A percentile compares a stretch with the other conserved stretches of the same genome.
Evolutionary conservation across 106 monocot species (phyloP).

Genomic region (Narthecium ossifragum): DNA sequence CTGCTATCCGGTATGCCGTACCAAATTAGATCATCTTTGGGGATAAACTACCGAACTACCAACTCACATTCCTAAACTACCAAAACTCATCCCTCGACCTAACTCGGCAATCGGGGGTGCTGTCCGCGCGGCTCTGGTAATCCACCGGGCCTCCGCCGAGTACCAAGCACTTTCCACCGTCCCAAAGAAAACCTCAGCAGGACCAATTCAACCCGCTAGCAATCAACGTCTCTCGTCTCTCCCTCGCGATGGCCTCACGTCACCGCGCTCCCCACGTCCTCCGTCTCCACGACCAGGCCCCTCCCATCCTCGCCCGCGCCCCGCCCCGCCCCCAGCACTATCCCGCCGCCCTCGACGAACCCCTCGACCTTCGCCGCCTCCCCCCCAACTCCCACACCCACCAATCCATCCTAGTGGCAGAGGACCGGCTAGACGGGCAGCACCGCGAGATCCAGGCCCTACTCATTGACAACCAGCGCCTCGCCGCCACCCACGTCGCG

Average conservation of each 20-base stretch:
- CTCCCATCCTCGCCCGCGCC: conserved; percentile 11
- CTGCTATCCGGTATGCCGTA: too few species aligned
- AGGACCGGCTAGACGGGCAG: conserved; percentile 54
- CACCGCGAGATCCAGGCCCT: conserved; percentile 66
- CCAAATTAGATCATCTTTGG: too few species aligned
- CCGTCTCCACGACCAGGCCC: conserved; percentile 1
- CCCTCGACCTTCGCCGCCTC: not conserved
- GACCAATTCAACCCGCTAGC: too few species aligned
- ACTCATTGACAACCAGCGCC: conserved; percentile 77
- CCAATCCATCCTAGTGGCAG: conserved; percentile 15
- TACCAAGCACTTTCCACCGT: too few species aligned
- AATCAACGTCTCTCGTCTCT: not conserved
- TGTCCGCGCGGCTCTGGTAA: too few species aligned
- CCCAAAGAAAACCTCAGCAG: too few species aligned
- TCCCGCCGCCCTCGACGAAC: not conserved
- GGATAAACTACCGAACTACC: too few species aligned
- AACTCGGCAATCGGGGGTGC: too few species aligned
- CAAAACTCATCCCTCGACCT: too few species aligned
- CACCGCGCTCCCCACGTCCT: conserved; percentile 10
- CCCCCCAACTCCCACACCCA: conserved; percentile 6
- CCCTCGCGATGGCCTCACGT: not conserved
- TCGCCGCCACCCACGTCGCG: conserved; percentile 95
- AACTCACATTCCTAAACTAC: too few species aligned
- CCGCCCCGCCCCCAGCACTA: conserved; percentile 3
- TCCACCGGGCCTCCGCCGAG: too few species aligned